These are phyloP conservation scores for Cardamine occulta DNA, from an alignment of 345 rosid genomes.

Conservation along the genomic window DNA sequence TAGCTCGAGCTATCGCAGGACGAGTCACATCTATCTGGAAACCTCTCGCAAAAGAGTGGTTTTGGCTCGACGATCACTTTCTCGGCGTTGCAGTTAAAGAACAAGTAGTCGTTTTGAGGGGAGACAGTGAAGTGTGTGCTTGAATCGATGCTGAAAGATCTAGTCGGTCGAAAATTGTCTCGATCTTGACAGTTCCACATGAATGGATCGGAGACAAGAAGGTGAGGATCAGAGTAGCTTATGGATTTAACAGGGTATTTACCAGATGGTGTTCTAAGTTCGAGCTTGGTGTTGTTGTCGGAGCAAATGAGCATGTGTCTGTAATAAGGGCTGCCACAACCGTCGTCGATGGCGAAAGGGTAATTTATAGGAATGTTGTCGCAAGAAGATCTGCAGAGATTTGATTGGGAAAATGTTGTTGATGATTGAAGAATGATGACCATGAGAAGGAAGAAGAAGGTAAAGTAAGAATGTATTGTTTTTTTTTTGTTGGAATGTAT, in stretches of 20 bases:
- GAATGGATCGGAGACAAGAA: conserved; percentile 70
- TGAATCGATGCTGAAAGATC: conserved; percentile 86
- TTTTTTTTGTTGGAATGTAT: no score
- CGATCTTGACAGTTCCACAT: conserved; percentile 91
- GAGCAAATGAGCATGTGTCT: conserved; percentile 79
- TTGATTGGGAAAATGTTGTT: conserved; percentile 48
- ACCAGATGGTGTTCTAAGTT: conserved; percentile 87
- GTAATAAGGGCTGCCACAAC: conserved; percentile 90
- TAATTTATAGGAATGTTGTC: conserved; percentile 71
- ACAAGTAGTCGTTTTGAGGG: conserved; percentile 81
- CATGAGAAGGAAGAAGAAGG: conserved; percentile 24
- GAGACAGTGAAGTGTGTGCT: conserved; percentile 82
- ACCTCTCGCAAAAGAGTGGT: conserved; percentile 82
- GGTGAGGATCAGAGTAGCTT: conserved; percentile 82
- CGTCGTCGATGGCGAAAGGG: conserved; percentile 83
- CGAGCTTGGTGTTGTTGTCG: conserved; percentile 54
- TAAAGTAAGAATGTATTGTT: conserved; percentile 28
- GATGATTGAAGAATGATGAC: conserved; percentile 24
- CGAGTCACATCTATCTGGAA: conserved; percentile 87
- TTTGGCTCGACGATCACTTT: conserved; percentile 77
- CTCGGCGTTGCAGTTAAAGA: conserved; percentile 80
- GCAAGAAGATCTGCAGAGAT: conserved; percentile 68
- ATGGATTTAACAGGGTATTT: conserved; percentile 69
- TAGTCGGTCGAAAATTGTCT: conserved; percentile 66
- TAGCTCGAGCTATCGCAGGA: conserved; percentile 88